Evolutionary conservation across 2,329 filamentous ascomycete genomes (phyloP).

Genomic region (Neonectria magnoliae): DNA sequence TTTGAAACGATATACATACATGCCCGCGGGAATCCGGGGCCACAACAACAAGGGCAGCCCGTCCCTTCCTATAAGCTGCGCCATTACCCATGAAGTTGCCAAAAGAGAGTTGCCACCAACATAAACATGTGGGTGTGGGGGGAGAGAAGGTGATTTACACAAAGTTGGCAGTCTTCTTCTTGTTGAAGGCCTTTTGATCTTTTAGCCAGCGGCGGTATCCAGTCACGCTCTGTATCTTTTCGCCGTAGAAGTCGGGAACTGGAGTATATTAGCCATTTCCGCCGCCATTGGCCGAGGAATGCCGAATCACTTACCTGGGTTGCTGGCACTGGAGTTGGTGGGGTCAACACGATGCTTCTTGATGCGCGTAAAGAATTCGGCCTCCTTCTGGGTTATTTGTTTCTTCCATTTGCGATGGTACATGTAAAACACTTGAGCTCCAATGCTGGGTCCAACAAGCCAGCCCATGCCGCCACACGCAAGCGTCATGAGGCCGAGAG

Average conservation of each 20-base stretch:
- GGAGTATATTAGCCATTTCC: constrained; percentile 30
- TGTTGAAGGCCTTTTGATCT: constrained; percentile 96
- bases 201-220: constrained; percentile 97
- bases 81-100: constrained; percentile 34
- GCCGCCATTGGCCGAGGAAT: not conserved
- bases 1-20: constrained; percentile 43
- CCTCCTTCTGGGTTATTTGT: constrained; percentile 89
- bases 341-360: constrained; percentile 94
- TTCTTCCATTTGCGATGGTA: constrained; percentile 75
- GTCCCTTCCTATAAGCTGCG: constrained; percentile 34
- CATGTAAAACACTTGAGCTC: constrained; percentile 81
- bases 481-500: constrained; percentile 82
- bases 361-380: constrained; percentile 90
- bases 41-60: constrained; percentile 26
- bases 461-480: constrained; percentile 84
- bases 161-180: constrained; percentile 82
- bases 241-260: constrained; percentile 97
- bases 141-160: constrained; percentile 52
- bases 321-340: constrained; percentile 85
- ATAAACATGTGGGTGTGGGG: constrained; percentile 18
- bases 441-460: constrained; percentile 85
- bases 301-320: constrained; percentile 68
- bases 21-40: constrained; percentile 32
- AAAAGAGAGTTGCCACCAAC: constrained; percentile 15
- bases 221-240: constrained; percentile 94